These are phyloP conservation scores for Cubamyces lactineus DNA, from an alignment of 768 basidiomycete species.

Conservation along the genomic window DNA sequence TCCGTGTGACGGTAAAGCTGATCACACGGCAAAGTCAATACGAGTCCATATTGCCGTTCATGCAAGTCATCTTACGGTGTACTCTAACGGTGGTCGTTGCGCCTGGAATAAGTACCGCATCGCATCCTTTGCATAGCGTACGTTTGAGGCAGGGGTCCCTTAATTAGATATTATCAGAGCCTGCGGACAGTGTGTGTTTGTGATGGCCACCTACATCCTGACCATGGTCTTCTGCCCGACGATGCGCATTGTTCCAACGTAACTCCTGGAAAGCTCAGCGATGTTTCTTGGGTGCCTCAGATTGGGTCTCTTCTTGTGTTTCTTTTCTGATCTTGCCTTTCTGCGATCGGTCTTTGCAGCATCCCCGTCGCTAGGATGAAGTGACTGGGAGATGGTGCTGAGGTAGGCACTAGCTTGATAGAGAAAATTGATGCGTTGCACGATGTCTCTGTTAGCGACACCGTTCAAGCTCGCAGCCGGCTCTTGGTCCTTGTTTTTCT, in stretches of 20 bases:
- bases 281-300: constrained; percentile 37
- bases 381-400: constrained; percentile 37
- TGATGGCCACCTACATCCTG: constrained; percentile 57
- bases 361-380: constrained; percentile 24
- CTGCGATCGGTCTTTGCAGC: not conserved
- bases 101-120: constrained; percentile 67
- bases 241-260: constrained; percentile 64
- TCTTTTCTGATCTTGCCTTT: constrained; percentile 24
- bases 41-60: not conserved
- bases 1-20: constrained; percentile 52
- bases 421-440: constrained; percentile 84
- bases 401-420: constrained; percentile 80
- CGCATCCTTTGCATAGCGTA: constrained; percentile 72
- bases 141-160: constrained; percentile 85
- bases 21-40: not conserved
- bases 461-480: constrained; percentile 53
- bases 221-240: constrained; percentile 79
- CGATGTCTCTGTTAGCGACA: constrained; percentile 70
- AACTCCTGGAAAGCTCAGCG: constrained; percentile 63
- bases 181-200: not conserved
- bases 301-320: constrained; percentile 35
- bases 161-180: not conserved
- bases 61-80: constrained; percentile 49
- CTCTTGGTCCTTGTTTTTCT: constrained; percentile 60
- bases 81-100: constrained; percentile 64